These are phyloP conservation scores for Amylostereum areolatum DNA, from an alignment of 1,284 basidiomycete genomes.

Conservation along the genomic window DNA sequence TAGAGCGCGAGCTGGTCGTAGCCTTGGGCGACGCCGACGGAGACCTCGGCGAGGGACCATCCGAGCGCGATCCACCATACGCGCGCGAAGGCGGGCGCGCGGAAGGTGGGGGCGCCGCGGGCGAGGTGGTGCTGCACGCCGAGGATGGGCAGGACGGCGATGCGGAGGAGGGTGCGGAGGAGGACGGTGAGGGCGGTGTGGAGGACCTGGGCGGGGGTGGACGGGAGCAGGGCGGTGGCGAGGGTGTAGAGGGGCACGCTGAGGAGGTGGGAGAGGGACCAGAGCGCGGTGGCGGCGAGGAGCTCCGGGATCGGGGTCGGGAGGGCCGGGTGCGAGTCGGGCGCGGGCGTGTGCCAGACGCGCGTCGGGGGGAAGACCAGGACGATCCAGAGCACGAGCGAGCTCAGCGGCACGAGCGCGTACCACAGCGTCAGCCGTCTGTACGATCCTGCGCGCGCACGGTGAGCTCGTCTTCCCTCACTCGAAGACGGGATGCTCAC, in stretches of 20 bases:
- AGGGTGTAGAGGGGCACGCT: slow-evolving; percentile 43
- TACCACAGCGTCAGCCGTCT: slow-evolving; percentile 43
- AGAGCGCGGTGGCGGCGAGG: slow-evolving; percentile 51
- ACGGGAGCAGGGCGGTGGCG: slow-evolving; percentile 18
- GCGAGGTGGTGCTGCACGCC: slow-evolving; percentile 41
- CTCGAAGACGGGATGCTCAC: slow-evolving; percentile 26
- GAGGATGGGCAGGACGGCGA: slow-evolving; percentile 48
- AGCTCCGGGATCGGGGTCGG: slow-evolving; percentile 57
- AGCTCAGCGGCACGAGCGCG: slow-evolving; percentile 49
- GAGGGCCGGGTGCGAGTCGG: slow-evolving; percentile 36
- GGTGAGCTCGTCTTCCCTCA: not conserved
- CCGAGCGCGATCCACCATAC: slow-evolving; percentile 73
- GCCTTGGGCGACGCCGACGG: slow-evolving; percentile 58
- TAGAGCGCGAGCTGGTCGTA: slow-evolving; percentile 63
- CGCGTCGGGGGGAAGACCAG: slow-evolving; percentile 43
- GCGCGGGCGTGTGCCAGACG: slow-evolving; percentile 33
- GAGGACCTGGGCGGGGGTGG: slow-evolving; percentile 35
- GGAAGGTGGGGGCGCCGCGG: slow-evolving; percentile 41
- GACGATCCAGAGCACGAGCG: slow-evolving; percentile 38
- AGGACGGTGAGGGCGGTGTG: slow-evolving; percentile 44
- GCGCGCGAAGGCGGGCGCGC: slow-evolving; percentile 51
- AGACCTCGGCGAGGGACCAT: slow-evolving; percentile 61
- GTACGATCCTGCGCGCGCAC: slow-evolving; percentile 49
- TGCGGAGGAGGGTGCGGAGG: slow-evolving; percentile 46
- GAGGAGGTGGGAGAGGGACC: slow-evolving; percentile 52